Evolutionary conservation across 1,284 basidiomycete species (phyloP).

Genomic region (Sanghuangporus baumii): DNA sequence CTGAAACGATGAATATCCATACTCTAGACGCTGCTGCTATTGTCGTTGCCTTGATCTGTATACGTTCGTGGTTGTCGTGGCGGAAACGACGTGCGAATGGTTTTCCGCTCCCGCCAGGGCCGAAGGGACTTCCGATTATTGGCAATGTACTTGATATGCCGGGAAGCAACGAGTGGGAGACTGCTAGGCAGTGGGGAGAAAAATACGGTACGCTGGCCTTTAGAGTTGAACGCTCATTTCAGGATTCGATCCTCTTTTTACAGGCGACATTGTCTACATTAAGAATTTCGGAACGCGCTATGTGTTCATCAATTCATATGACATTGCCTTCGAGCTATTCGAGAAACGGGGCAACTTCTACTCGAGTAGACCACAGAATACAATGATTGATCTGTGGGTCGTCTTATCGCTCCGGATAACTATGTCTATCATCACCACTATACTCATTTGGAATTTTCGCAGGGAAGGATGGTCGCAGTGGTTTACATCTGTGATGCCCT

Average conservation of each 20-base stretch:
- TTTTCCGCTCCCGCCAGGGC: slow-evolving; percentile 44
- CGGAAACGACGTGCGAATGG: not conserved
- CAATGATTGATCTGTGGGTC: slow-evolving; percentile 37
- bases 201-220: slow-evolving; percentile 15
- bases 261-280: slow-evolving; percentile 30
- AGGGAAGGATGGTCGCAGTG: slow-evolving; percentile 19
- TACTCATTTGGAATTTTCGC: not conserved
- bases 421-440: not conserved
- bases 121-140: slow-evolving; percentile 43
- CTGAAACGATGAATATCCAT: too few relatives aligned
- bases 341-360: slow-evolving; percentile 36
- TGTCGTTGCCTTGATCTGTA: not conserved
- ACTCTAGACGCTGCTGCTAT: not conserved
- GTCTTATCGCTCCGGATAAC: not conserved
- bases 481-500: slow-evolving; percentile 23
- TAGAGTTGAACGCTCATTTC: not conserved
- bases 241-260: not conserved
- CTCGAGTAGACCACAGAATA: slow-evolving; percentile 32
- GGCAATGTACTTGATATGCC: slow-evolving; percentile 54
- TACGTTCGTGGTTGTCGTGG: not conserved
- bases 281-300: slow-evolving; percentile 29
- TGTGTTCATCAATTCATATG: slow-evolving; percentile 31
- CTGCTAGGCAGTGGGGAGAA: slow-evolving; percentile 46
- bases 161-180: slow-evolving; percentile 44
- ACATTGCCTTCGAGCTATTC: slow-evolving; percentile 33